These are phyloP conservation scores for Arthromyces matolae DNA, from an alignment of 768 basidiomycete genomes.

Conservation along the genomic window DNA sequence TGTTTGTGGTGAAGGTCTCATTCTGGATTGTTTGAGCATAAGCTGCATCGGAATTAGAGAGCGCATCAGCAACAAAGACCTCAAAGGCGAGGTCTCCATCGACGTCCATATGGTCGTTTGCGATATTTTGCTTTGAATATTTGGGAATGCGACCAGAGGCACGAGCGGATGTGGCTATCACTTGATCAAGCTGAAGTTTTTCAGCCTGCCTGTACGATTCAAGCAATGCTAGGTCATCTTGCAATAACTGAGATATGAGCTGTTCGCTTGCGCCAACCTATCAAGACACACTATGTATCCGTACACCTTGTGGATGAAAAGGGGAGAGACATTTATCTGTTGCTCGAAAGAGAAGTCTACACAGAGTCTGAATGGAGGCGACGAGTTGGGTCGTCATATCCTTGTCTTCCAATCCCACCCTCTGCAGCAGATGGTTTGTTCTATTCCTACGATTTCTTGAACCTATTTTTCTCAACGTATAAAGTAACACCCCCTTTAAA, in stretches of 20 bases:
- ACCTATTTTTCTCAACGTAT: too few species aligned
- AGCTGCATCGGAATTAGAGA: slow-evolving; percentile 25
- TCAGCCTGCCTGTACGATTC: slow-evolving; percentile 28
- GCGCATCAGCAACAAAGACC: slow-evolving; percentile 25
- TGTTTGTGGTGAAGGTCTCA: slow-evolving; percentile 20
- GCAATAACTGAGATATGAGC: slow-evolving; percentile 31
- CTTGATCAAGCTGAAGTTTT: slow-evolving; percentile 28
- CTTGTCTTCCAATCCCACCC: too few species aligned
- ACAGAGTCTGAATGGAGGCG: too few species aligned
- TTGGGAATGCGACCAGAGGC: slow-evolving; percentile 22
- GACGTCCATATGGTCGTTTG: slow-evolving; percentile 7
- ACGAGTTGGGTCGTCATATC: too few species aligned
- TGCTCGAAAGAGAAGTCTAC: too few species aligned
- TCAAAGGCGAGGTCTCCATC: slow-evolving; percentile 28
- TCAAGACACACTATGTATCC: background rate
- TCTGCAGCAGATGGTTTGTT: too few species aligned
- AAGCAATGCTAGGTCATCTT: slow-evolving; percentile 26
- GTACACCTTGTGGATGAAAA: too few species aligned
- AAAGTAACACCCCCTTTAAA: too few species aligned
- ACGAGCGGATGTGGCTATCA: slow-evolving; percentile 24
- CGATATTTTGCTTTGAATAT: slow-evolving; percentile 5
- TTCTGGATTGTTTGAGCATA: slow-evolving; percentile 31
- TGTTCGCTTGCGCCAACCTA: slow-evolving; percentile 27
- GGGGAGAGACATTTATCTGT: too few species aligned
- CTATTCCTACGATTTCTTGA: too few species aligned